Evolutionary conservation across 2,329 filamentous ascomycete species (phyloP).

Genomic region (Ampelomyces quisqualis): DNA sequence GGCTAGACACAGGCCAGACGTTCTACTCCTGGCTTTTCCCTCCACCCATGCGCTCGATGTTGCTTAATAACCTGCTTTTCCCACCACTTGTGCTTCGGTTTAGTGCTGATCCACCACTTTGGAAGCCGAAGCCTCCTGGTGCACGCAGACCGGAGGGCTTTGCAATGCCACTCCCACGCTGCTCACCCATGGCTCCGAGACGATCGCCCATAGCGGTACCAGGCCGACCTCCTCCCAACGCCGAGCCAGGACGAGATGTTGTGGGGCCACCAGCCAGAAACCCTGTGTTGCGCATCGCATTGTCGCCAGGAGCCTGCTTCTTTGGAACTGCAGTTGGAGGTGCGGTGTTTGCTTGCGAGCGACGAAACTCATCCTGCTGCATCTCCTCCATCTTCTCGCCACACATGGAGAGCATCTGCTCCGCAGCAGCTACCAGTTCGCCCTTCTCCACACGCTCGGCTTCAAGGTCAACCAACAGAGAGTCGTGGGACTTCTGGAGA

Average conservation of each 20-base stretch:
- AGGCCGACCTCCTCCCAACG: slow-evolving; percentile 28
- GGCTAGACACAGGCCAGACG: not conserved
- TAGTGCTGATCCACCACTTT: slow-evolving; percentile 32
- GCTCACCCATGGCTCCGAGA: slow-evolving; percentile 19
- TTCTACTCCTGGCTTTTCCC: slow-evolving; percentile 26
- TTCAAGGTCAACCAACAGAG: slow-evolving; percentile 66
- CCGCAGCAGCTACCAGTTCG: slow-evolving; percentile 75
- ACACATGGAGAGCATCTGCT: slow-evolving; percentile 77
- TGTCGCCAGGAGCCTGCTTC: slow-evolving; percentile 17
- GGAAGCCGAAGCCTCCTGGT: slow-evolving; percentile 49
- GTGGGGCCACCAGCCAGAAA: slow-evolving; percentile 33
- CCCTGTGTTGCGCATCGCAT: slow-evolving; percentile 34
- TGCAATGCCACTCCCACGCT: slow-evolving; percentile 24
- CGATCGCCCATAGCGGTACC: slow-evolving; percentile 29
- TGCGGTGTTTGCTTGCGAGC: slow-evolving; percentile 49
- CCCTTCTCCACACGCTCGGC: slow-evolving; percentile 79
- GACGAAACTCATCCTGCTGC: slow-evolving; percentile 50
- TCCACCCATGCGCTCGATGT: slow-evolving; percentile 84
- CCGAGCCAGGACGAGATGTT: slow-evolving; percentile 29
- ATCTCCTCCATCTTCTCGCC: slow-evolving; percentile 45
- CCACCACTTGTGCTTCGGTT: slow-evolving; percentile 37
- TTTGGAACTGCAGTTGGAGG: slow-evolving; percentile 18
- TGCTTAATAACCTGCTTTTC: slow-evolving; percentile 76
- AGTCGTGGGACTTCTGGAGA: slow-evolving; percentile 68
- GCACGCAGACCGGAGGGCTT: slow-evolving; percentile 62